Conservation (phyloP, 78 protist genomes). For the Dictyostelium intermedium region DNA sequence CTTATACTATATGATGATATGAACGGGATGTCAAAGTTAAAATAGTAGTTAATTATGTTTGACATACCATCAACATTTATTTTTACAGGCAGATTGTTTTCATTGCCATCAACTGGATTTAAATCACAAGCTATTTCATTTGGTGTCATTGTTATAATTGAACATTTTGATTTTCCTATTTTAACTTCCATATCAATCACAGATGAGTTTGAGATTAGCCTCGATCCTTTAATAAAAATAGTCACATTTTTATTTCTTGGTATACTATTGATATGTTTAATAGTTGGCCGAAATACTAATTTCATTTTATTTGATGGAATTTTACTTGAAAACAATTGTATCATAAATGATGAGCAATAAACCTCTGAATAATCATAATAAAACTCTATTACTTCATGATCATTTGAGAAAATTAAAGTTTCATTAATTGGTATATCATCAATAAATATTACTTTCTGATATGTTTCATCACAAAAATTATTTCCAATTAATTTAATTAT, state of each 20-base stretch:
- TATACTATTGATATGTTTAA: background rate
- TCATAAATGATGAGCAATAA: background rate
- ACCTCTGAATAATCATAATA: background rate
- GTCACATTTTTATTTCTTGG: background rate
- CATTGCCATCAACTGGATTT: background rate
- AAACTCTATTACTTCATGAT: background rate
- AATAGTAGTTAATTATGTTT: no score
- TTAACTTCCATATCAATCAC: background rate
- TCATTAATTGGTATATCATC: no score
- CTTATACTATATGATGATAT: background rate
- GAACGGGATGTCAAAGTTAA: background rate
- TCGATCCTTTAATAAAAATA: background rate
- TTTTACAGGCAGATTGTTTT: no score
- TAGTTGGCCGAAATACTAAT: background rate
- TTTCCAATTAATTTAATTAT: background rate
- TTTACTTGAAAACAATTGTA: background rate
- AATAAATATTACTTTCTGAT: no score
- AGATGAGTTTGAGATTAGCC: background rate
- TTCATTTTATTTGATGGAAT: background rate
- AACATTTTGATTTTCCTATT: background rate
- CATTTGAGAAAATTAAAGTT: background rate
- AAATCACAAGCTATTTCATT: background rate
- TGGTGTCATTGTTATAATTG: background rate
- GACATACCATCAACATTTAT: background rate
- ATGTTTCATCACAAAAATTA: background rate